A percentile compares a stretch with the other conserved stretches of the same genome.
Conservation (phyloP, 2,329 filamentous ascomycete genomes). For the Stagonosporopsis chrysanthemi region DNA sequence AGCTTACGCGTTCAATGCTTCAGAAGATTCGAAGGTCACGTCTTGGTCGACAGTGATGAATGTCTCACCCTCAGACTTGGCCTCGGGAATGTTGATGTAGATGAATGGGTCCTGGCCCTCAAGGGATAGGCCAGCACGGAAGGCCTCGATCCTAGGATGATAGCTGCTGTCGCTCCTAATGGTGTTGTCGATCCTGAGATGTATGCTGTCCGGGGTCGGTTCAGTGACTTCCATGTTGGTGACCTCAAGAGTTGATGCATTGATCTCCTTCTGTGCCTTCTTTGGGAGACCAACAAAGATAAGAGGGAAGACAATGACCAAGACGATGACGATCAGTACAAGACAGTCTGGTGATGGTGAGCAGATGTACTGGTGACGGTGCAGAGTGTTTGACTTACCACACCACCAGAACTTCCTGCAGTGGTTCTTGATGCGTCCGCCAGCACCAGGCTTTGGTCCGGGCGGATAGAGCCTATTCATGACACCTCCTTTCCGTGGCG, state of each 20-base stretch:
- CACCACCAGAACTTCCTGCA: slow-evolving; percentile 51
- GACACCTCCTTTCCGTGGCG: slow-evolving; percentile 37
- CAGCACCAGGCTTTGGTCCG: slow-evolving; percentile 41
- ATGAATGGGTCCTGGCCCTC: slow-evolving; percentile 53
- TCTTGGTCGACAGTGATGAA: slow-evolving; percentile 54
- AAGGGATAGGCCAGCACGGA: slow-evolving; percentile 61
- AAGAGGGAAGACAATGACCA: slow-evolving; percentile 65
- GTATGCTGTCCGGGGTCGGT: slow-evolving; percentile 58
- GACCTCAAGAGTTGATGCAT: slow-evolving; percentile 60
- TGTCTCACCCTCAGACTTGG: slow-evolving; percentile 54
- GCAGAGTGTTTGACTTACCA: slow-evolving; percentile 32
- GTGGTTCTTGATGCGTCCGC: slow-evolving; percentile 46
- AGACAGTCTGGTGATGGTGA: slow-evolving; percentile 52
- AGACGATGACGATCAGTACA: slow-evolving; percentile 57
- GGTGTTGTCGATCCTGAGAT: slow-evolving; percentile 57
- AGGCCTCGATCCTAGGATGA: slow-evolving; percentile 63
- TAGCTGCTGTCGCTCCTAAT: slow-evolving; percentile 59
- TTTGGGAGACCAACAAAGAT: slow-evolving; percentile 67
- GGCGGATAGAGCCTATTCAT: slow-evolving; percentile 47
- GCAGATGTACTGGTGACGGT: not conserved
- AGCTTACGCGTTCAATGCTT: slow-evolving; percentile 53
- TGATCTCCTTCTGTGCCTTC: slow-evolving; percentile 63
- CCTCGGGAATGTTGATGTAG: slow-evolving; percentile 55
- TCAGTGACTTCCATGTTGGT: slow-evolving; percentile 59
- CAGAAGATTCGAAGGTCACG: slow-evolving; percentile 53